phyloP scores from a whole-genome alignment of 495 filamentous ascomycete genomes.

The Chaetomium tenue region DNA sequence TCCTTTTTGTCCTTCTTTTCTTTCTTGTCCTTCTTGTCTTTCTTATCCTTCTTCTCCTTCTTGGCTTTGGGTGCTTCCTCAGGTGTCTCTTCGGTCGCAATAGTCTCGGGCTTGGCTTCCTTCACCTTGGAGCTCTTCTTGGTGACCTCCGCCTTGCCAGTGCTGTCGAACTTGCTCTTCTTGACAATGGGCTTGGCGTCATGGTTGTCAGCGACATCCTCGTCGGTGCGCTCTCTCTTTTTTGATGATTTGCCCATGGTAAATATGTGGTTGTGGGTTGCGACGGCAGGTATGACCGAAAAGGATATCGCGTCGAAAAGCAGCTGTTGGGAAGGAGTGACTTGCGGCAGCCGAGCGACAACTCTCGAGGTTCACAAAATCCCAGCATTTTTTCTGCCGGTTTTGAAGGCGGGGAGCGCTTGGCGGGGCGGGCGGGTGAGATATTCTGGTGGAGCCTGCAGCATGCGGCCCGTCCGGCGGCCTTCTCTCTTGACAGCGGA shows the following conservation, averaged over 20 bases:
- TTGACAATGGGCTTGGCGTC: constrained; percentile 31
- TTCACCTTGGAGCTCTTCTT: constrained; percentile 41
- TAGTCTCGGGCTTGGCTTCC: constrained; percentile 43
- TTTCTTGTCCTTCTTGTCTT: constrained; percentile 47
- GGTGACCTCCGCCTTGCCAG: constrained; percentile 39
- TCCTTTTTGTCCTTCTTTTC: constrained; percentile 42
- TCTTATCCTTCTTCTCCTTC: constrained; percentile 44
- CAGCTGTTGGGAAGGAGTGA: neutral
- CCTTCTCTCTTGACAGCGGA: constrained; percentile 11
- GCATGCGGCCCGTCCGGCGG: constrained; percentile 25
- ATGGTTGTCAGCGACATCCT: constrained; percentile 29
- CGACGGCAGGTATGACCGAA: neutral
- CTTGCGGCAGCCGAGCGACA: neutral
- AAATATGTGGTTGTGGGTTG: neutral
- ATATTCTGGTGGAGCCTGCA: constrained; percentile 10
- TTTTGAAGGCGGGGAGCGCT: constrained; percentile 14
- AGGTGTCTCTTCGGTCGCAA: constrained; percentile 33
- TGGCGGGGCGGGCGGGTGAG: neutral
- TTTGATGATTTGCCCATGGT: constrained; percentile 35
- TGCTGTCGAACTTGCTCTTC: constrained; percentile 39
- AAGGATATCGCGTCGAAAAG: neutral
- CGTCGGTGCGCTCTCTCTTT: constrained; percentile 38
- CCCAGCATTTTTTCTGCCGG: constrained; percentile 19
- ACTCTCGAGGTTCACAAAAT: neutral
- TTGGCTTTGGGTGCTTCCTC: constrained; percentile 29